Percentiles rank a stretch among this genome's conserved stretches.
phyloP scores from a whole-genome alignment of 495 filamentous ascomycete species.

The Penicillium steckii region DNA sequence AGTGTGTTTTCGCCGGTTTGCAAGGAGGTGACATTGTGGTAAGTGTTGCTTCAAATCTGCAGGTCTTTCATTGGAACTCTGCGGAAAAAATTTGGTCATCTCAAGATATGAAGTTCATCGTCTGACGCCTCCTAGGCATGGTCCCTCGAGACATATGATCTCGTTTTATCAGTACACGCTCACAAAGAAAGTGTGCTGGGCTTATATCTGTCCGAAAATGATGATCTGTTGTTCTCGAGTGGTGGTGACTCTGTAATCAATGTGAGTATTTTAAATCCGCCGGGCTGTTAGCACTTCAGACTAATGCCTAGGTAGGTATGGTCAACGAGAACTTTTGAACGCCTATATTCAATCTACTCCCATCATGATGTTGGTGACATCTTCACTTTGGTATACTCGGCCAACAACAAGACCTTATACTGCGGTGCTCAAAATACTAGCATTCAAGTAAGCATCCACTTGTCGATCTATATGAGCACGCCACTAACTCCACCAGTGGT shows the following conservation, averaged over 20 bases:
- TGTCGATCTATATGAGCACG: neutral
- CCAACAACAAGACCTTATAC: slow-evolving; percentile 75
- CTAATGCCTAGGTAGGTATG: slow-evolving; percentile 54
- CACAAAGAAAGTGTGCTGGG: slow-evolving; percentile 89
- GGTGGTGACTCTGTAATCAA: slow-evolving; percentile 93
- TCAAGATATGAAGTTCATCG: neutral
- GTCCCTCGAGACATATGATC: slow-evolving; percentile 83
- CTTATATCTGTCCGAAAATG: slow-evolving; percentile 73
- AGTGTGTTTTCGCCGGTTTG: slow-evolving; percentile 70
- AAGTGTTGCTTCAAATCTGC: slow-evolving; percentile 12
- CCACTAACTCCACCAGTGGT: slow-evolving; percentile 49
- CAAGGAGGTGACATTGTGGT: slow-evolving; percentile 89
- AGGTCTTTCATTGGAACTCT: neutral
- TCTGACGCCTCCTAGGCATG: slow-evolving; percentile 56
- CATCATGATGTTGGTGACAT: slow-evolving; percentile 94
- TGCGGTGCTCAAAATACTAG: slow-evolving; percentile 92
- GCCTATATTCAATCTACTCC: slow-evolving; percentile 88
- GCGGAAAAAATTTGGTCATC: neutral
- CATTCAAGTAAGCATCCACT: slow-evolving; percentile 60
- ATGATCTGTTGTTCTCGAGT: slow-evolving; percentile 80
- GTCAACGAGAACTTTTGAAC: slow-evolving; percentile 57
- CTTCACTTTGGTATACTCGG: slow-evolving; percentile 86
- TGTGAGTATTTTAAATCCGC: slow-evolving; percentile 48
- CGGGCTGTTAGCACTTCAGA: neutral
- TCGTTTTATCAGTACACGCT: slow-evolving; percentile 70